These are phyloP conservation scores for Simplicillium sp. DNA, from an alignment of 2,329 filamentous ascomycete genomes.

Conservation along the genomic window DNA sequence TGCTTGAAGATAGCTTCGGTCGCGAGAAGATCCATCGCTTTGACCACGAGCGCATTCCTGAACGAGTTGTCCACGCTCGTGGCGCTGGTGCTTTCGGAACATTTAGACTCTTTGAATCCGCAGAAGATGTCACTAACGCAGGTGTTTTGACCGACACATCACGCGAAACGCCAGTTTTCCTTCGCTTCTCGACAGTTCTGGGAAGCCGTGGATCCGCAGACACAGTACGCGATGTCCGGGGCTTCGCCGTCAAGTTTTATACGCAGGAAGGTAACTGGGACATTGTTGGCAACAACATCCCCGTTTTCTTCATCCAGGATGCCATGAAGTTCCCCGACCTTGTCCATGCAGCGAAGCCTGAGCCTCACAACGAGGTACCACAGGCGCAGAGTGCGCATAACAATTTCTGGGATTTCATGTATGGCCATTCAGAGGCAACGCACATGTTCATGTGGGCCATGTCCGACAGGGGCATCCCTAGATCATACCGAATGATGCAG, in stretches of 20 bases:
- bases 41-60: constrained; percentile 53
- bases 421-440: constrained; percentile 58
- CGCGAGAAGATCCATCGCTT: constrained; percentile 73
- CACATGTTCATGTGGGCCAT: constrained; percentile 77
- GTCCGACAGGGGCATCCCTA: constrained; percentile 64
- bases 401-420: constrained; percentile 70
- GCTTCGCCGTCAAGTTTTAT: constrained; percentile 61
- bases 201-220: constrained; percentile 69
- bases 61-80: constrained; percentile 61
- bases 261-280: constrained; percentile 73
- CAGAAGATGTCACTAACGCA: constrained; percentile 56
- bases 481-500: constrained; percentile 77
- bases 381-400: constrained; percentile 64
- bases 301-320: constrained; percentile 70
- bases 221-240: constrained; percentile 73
- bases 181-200: constrained; percentile 71
- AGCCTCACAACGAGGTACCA: constrained; percentile 61
- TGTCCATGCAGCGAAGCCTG: constrained; percentile 54
- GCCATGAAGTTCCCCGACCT: constrained; percentile 66
- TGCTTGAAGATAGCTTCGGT: constrained; percentile 63
- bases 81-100: constrained; percentile 62
- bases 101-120: constrained; percentile 58
- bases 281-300: constrained; percentile 64
- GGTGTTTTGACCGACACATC: constrained; percentile 46
- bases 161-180: constrained; percentile 58